phyloP scores from a whole-genome alignment of 2,329 filamentous ascomycete species.

The Thelonectria discophora region DNA sequence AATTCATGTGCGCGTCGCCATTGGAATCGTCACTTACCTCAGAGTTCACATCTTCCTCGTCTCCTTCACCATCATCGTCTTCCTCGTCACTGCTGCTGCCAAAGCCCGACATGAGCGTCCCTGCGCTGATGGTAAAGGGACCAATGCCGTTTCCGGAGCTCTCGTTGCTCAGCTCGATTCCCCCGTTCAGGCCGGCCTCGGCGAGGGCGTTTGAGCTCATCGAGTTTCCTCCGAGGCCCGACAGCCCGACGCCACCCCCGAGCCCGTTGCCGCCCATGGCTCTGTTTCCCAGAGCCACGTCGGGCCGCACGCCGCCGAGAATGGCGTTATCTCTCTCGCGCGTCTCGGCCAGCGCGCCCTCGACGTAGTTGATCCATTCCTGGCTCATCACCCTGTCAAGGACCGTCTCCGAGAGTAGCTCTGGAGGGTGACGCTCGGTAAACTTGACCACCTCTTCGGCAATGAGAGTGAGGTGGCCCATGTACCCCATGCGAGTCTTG shows the following conservation, averaged over 20 bases:
- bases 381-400: slow-evolving; percentile 88
- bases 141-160: slow-evolving; percentile 74
- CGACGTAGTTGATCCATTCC: slow-evolving; percentile 94
- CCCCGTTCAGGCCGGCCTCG: slow-evolving; percentile 81
- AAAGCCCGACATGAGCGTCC: slow-evolving; percentile 86
- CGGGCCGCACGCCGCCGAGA: slow-evolving; percentile 90
- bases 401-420: slow-evolving; percentile 83
- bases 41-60: slow-evolving; percentile 76
- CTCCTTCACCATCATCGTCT: slow-evolving; percentile 91
- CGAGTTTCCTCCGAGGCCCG: slow-evolving; percentile 52
- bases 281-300: slow-evolving; percentile 84
- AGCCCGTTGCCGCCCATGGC: slow-evolving; percentile 61
- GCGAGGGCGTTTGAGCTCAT: slow-evolving; percentile 74
- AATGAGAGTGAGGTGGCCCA: slow-evolving; percentile 96
- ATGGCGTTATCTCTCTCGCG: slow-evolving; percentile 98
- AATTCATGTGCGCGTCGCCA: slow-evolving; percentile 36
- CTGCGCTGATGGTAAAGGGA: slow-evolving; percentile 75
- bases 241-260: slow-evolving; percentile 59
- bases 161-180: slow-evolving; percentile 70
- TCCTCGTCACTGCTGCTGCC: slow-evolving; percentile 96
- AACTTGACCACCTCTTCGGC: slow-evolving; percentile 99
- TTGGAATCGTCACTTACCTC: slow-evolving; percentile 65
- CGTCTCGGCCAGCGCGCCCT: slow-evolving; percentile 91
- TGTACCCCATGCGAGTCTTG: slow-evolving; percentile 94
- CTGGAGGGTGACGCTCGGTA: slow-evolving; percentile 90